These are phyloP conservation scores for Trichomonascus vanleenenianus DNA, from an alignment of 805 yeast species.

Conservation along the genomic window DNA sequence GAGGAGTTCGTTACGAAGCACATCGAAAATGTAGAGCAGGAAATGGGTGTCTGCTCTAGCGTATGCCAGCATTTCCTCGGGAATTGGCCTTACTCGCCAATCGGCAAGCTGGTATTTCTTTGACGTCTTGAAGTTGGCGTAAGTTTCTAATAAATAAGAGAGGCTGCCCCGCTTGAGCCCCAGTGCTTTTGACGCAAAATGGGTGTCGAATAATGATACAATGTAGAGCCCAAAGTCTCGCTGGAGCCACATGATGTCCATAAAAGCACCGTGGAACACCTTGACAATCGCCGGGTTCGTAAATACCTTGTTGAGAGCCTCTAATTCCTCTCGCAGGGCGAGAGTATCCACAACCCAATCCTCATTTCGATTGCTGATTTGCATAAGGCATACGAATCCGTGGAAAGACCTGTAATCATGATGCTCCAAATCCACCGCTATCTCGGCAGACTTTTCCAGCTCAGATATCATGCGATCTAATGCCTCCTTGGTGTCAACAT, in stretches of 20 bases:
- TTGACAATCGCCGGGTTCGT: conserved; percentile 76
- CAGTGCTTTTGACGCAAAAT: conserved; percentile 75
- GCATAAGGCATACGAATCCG: conserved; percentile 91
- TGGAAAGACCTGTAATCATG: conserved; percentile 86
- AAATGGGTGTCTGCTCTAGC: conserved; percentile 97
- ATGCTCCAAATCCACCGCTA: conserved; percentile 94
- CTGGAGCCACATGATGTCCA: conserved; percentile 97
- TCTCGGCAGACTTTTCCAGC: conserved; percentile 45
- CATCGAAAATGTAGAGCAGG: conserved; percentile 69
- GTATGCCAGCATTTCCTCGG: conserved; percentile 66
- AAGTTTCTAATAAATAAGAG: conserved; percentile 73
- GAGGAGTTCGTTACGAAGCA: conserved; percentile 55
- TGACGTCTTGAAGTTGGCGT: conserved; percentile 78
- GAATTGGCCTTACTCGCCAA: conserved; percentile 88
- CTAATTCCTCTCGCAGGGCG: conserved; percentile 63
- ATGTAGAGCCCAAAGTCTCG: conserved; percentile 88
- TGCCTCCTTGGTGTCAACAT: conserved; percentile 58
- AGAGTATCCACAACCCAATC: conserved; percentile 89
- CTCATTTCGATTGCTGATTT: conserved; percentile 68
- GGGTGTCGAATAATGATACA: conserved; percentile 88
- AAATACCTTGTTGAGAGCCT: conserved; percentile 61
- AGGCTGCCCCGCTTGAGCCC: conserved; percentile 76
- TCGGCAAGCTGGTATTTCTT: conserved; percentile 95
- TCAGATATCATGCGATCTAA: conserved; percentile 48
- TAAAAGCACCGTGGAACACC: conserved; percentile 92